These are phyloP conservation scores for Byssothecium circinans DNA, from an alignment of 2,329 filamentous ascomycete species.

Conservation along the genomic window DNA sequence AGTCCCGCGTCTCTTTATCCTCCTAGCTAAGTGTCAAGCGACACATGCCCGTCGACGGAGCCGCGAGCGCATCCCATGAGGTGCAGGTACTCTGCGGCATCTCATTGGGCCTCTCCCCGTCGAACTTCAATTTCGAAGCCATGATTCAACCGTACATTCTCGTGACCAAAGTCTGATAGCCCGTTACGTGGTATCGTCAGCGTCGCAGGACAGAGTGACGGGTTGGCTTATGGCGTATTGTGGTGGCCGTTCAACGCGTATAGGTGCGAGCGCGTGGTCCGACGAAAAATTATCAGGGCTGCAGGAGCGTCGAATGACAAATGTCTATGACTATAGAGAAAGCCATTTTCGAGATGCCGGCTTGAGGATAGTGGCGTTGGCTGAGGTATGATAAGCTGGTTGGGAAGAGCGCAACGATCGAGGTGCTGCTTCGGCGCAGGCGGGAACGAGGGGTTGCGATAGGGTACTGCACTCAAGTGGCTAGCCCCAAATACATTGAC, in stretches of 20 bases:
- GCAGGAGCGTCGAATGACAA: conserved; percentile 10
- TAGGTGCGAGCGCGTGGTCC: conserved; percentile 4
- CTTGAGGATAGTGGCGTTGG: conserved; percentile 7
- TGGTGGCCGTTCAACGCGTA: conserved; percentile 4
- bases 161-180: neutral
- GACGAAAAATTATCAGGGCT: conserved; percentile 7
- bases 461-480: conserved; percentile 18
- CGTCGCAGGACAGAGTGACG: neutral
- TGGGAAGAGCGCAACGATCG: conserved; percentile 10
- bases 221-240: neutral
- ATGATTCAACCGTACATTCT: conserved; percentile 2
- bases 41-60: conserved; percentile 66
- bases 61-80: conserved; percentile 27
- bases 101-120: conserved; percentile 25
- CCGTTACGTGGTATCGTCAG: too few relatives aligned
- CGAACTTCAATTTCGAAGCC: conserved; percentile 18
- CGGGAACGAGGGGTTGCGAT: conserved; percentile 30
- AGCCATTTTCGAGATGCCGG: conserved; percentile 3
- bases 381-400: conserved; percentile 20
- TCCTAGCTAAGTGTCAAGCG: conserved; percentile 61
- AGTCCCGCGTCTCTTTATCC: conserved; percentile 33
- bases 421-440: conserved; percentile 7
- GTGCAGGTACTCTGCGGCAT: conserved; percentile 32
- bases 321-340: conserved; percentile 17
- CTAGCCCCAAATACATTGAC: conserved; percentile 14